Evolutionary conservation across 495 filamentous ascomycete species (phyloP), one percentile per base, ranked within the genome.

Genomic region (Lasiosphaeria hispida): DNA sequence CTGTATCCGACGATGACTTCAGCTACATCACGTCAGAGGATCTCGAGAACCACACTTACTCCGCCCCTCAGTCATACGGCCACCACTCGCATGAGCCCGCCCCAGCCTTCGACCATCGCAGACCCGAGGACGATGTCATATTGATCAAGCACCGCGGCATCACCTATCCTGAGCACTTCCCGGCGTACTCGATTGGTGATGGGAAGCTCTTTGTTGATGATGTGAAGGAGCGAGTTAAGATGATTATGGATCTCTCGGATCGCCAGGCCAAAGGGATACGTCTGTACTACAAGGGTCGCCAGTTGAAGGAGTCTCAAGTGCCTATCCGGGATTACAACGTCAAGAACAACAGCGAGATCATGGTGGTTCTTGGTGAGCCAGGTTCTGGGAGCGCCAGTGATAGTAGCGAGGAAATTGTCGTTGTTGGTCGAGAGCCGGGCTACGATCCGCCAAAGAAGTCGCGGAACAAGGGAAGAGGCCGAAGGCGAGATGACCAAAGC

Each of bases 221-320:
- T 52, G 75, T 96, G 36, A 77, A 86, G 23, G 75, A 82, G 35
- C 80, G 82, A 6, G 88, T 86, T 9, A 86, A 84, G 17, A 73
- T 83, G 53, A 77, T 87, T 54, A 78, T 87, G 61, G 80, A 82
- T 23, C 75, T 88, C 11, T 72, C 77, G 7, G 79, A 86, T 56
- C 77, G 82, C n/a, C 76, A 82, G 9, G 67, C 62, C 33, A 64
- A 55, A 42, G 71, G 81, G 7, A 72, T 96, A 60, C 87, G 85
- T 63, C 70, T 96, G 66, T 80, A 92, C 47, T 95, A 93, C 78
- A 93, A 92, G 69, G 92, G 92, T 9, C 85, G 84, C 57, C 79
- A 86, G 14, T 71, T 96, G 39, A 87, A 86, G 65, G 83, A 92
- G 58, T 79, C 86, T 61, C 61, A 75, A 7, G 71, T 74, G n/a